phyloP scores from a whole-genome alignment of 306 rosid species.

The Erythrophleum fordii region DNA sequence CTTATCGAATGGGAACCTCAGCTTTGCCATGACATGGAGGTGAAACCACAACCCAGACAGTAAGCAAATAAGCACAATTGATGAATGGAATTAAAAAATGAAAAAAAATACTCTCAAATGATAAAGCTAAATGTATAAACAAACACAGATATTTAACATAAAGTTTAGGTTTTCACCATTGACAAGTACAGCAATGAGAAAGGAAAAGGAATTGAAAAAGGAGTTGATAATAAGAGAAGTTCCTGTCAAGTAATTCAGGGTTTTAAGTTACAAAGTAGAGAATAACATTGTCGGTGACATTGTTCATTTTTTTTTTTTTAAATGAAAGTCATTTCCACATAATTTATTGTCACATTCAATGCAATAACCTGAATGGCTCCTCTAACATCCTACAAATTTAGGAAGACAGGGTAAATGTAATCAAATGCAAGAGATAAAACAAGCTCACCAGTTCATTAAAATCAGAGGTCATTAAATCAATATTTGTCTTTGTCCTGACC shows the following conservation, averaged over 20 bases:
- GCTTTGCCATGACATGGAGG: neutral
- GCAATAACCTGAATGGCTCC: conserved; percentile 6
- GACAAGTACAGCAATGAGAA: neutral
- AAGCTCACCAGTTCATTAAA: conserved; percentile 66
- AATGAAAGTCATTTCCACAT: neutral
- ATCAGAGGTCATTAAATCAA: conserved; percentile 62
- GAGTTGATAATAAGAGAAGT: neutral
- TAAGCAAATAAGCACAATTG: neutral
- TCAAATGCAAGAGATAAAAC: conserved; percentile 6
- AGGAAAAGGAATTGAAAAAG: neutral
- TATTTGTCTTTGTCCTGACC: conserved; percentile 62
- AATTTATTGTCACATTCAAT: neutral
- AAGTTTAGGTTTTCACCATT: neutral
- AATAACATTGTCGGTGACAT: neutral
- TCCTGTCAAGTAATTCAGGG: neutral
- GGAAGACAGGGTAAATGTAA: neutral
- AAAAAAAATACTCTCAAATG: neutral
- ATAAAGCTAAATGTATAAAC: neutral
- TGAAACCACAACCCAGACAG: conserved; percentile 20
- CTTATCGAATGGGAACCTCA: conserved; percentile 2
- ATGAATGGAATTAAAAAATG: neutral
- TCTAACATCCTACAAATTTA: neutral
- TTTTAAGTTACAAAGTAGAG: neutral
- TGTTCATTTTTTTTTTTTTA: conserved; percentile 18
- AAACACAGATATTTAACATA: neutral